Evolutionary conservation across 2,329 filamentous ascomycete species (phyloP).

Genomic region (Mycosphaerella sp.): DNA sequence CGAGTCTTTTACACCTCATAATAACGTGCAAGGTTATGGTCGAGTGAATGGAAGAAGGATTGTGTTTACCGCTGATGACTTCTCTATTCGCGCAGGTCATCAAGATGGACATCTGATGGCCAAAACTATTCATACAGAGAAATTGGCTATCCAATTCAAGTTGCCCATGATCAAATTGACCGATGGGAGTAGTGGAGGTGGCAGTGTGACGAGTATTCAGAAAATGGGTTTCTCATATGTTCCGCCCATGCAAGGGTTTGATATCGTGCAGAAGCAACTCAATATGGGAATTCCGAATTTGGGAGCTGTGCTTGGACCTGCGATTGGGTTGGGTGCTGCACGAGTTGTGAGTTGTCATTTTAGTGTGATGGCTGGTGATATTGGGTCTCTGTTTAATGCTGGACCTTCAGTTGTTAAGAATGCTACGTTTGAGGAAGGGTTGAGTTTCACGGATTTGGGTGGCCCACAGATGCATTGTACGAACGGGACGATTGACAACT

Average conservation of each 20-base stretch:
- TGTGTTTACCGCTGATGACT: constrained; percentile 59
- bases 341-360: constrained; percentile 59
- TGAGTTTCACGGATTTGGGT: constrained; percentile 54
- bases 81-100: constrained; percentile 57
- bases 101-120: constrained; percentile 55
- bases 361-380: constrained; percentile 58
- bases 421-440: constrained; percentile 59
- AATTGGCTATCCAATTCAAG: constrained; percentile 52
- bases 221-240: constrained; percentile 54
- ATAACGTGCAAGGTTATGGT: constrained; percentile 54
- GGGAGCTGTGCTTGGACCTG: constrained; percentile 57
- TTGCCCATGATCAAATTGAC: constrained; percentile 59
- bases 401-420: constrained; percentile 56
- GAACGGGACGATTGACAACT: constrained; percentile 61
- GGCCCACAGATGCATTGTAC: constrained; percentile 57
- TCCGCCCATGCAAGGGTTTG: constrained; percentile 51
- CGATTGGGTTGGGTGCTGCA: constrained; percentile 58
- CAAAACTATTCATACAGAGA: constrained; percentile 55
- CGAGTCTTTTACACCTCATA: constrained; percentile 51
- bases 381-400: constrained; percentile 58
- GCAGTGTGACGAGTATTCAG: constrained; percentile 55
- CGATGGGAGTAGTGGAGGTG: constrained; percentile 58
- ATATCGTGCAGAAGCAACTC: constrained; percentile 50
- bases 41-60: constrained; percentile 49
- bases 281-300: constrained; percentile 60